Conservation (phyloP, 1,284 basidiomycete species). For the Sphagnurus paluster region DNA sequence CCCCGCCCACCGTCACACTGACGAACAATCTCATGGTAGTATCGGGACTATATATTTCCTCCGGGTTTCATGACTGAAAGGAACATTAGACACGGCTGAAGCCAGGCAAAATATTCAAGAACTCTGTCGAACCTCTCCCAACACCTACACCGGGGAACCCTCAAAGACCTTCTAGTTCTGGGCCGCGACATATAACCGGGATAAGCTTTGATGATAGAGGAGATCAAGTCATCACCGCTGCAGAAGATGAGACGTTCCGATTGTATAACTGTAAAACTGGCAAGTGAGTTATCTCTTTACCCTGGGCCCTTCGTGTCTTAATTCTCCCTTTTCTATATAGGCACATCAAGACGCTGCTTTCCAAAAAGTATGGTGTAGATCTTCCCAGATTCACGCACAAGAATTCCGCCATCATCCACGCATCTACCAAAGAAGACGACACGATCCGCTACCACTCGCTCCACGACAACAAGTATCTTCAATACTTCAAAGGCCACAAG, state of each 20-base stretch:
- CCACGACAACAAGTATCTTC: conserved; percentile 94
- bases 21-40: conserved; percentile 48
- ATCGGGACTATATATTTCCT: too few species aligned
- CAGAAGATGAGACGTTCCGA: conserved; percentile 92
- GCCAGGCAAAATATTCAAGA: conserved; percentile 88
- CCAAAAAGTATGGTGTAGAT: conserved; percentile 96
- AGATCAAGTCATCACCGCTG: conserved; percentile 82
- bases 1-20: conserved; percentile 38
- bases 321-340: conserved; percentile 37
- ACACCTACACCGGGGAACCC: conserved; percentile 47
- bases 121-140: conserved; percentile 63
- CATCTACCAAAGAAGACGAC: conserved; percentile 95
- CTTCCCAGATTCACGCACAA: conserved; percentile 95
- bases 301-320: conserved; percentile 20
- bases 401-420: conserved; percentile 81
- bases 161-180: conserved; percentile 39
- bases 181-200: conserved; percentile 78
- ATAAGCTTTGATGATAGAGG: conserved; percentile 92
- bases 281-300: conserved; percentile 69
- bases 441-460: conserved; percentile 93
- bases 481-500: conserved; percentile 96
- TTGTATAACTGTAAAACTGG: conserved; percentile 88
- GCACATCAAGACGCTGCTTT: conserved; percentile 77
- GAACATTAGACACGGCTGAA: conserved; percentile 66
- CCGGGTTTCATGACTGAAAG: too few species aligned